These are phyloP conservation scores for Epichloe hybrida DNA, from an alignment of 2,329 filamentous ascomycete genomes.

Conservation along the genomic window DNA sequence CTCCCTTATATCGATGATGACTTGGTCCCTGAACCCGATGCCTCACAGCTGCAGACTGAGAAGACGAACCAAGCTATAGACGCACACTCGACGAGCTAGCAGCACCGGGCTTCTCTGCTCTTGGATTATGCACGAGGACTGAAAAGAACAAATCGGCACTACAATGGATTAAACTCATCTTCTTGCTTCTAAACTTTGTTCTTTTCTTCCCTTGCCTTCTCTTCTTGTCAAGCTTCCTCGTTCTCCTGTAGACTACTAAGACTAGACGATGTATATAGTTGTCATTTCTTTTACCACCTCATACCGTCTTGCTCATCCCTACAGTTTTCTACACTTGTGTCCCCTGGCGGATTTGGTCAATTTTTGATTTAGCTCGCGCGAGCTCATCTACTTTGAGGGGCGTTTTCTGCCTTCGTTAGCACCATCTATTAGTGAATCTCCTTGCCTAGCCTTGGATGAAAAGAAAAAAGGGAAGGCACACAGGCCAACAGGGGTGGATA, in stretches of 20 bases:
- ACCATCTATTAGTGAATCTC: neutral
- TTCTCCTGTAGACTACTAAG: neutral
- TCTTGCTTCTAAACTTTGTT: neutral
- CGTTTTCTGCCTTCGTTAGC: neutral
- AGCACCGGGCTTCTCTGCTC: neutral
- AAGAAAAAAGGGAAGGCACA: neutral
- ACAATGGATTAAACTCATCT: neutral
- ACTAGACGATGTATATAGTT: neutral
- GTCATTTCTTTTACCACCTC: neutral
- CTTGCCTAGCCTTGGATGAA: neutral
- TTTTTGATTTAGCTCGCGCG: neutral
- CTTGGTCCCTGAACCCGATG: neutral
- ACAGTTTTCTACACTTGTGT: too few relatives aligned
- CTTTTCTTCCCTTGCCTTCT: slow-evolving; percentile 1
- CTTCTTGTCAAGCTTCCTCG: neutral
- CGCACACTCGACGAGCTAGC: slow-evolving; percentile 7
- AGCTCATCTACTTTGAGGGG: neutral
- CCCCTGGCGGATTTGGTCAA: neutral
- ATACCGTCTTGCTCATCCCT: neutral
- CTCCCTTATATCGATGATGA: neutral
- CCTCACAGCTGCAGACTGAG: neutral
- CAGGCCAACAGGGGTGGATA: neutral
- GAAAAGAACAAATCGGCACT: neutral
- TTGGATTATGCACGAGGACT: neutral
- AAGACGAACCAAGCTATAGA: slow-evolving; percentile 13